A percentile compares a stretch with the other conserved stretches of the same genome.
Conservation (phyloP, 2,329 filamentous ascomycete species). For the Hirsutella thompsonii region DNA sequence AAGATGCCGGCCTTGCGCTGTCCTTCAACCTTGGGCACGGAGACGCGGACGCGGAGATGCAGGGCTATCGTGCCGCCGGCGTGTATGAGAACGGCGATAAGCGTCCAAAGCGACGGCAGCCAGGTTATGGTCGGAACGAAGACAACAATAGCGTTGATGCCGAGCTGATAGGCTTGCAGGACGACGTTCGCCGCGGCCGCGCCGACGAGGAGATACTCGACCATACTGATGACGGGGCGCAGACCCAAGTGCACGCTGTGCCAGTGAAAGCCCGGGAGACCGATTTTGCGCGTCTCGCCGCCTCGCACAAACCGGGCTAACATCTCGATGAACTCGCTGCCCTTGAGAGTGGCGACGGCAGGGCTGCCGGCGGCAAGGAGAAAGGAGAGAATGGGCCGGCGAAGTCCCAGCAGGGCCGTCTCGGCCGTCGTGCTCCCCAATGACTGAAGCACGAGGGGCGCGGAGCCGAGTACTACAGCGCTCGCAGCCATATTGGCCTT, state of each 20-base stretch:
- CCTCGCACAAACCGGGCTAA: background rate
- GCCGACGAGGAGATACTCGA: background rate
- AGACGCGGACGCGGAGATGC: background rate
- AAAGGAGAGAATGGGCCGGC: background rate
- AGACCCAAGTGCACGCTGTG: background rate
- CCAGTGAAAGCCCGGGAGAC: background rate
- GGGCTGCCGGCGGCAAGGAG: background rate
- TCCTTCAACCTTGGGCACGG: background rate
- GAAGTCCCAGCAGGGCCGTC: background rate
- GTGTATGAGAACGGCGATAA: background rate
- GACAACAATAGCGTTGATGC: background rate
- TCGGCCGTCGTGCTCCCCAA: background rate
- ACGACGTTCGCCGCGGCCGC: background rate
- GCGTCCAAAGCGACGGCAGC: background rate
- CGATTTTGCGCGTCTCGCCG: background rate
- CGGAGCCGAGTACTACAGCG: background rate
- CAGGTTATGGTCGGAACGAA: background rate
- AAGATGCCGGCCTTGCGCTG: background rate
- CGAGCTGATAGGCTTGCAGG: background rate
- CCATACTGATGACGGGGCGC: background rate
- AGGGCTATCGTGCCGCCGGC: background rate
- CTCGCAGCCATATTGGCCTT: background rate
- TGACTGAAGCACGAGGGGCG: background rate
- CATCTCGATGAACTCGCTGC: background rate
- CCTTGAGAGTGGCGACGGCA: background rate